Conservation (phyloP, 345 rosid species). For the Moringa oleifera region DNA sequence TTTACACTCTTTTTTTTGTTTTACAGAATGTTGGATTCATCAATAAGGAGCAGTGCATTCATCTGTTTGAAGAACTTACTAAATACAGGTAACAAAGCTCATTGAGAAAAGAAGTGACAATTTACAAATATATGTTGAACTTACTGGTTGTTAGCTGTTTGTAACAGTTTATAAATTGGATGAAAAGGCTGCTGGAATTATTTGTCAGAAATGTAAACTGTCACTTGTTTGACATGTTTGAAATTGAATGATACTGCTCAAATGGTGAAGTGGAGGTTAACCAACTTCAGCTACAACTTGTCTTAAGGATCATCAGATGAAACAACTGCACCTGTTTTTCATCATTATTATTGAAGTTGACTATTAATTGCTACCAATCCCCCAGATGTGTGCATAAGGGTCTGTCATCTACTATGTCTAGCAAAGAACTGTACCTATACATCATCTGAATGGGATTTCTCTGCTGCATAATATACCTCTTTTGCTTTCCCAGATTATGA, state of each 20-base stretch:
- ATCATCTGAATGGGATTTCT: not conserved
- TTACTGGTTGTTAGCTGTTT: not conserved
- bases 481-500: not conserved
- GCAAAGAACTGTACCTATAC: not conserved
- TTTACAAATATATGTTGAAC: too few relatives aligned
- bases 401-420: conserved; percentile 7
- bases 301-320: not conserved
- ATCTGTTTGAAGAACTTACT: conserved; percentile 74
- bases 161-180: not conserved
- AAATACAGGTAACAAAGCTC: conserved; percentile 84
- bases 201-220: too few relatives aligned
- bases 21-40: conserved; percentile 59
- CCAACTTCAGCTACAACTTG: not conserved
- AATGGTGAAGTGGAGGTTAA: not conserved
- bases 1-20: conserved; percentile 13
- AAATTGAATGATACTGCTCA: not conserved
- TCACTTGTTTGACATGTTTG: not conserved
- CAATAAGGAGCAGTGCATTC: conserved; percentile 67
- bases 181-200: too few relatives aligned
- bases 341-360: not conserved
- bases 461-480: not conserved
- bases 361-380: not conserved
- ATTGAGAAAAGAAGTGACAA: not conserved
- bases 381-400: not conserved
- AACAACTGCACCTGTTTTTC: too few relatives aligned